Percentiles rank a stretch among this genome's conserved stretches.
These are phyloP conservation scores for Pythium chondricola DNA, from an alignment of 352 stramenopile genomes.

Conservation along the genomic window DNA sequence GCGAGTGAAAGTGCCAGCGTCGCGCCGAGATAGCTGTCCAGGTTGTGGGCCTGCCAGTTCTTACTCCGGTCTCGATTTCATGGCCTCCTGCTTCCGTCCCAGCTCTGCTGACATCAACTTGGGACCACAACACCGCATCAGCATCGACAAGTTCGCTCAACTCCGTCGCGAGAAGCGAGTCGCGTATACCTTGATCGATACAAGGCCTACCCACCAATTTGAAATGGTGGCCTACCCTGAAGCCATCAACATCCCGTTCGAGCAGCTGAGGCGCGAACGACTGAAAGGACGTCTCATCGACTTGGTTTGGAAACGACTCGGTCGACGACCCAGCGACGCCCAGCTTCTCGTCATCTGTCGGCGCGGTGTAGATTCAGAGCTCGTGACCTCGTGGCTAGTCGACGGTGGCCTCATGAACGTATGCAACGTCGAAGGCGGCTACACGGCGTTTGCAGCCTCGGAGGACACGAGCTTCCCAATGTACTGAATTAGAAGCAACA, in stretches of 20 bases:
- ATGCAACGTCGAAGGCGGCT: slow-evolving; percentile 65
- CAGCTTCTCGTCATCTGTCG: slow-evolving; percentile 66
- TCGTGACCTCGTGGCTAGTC: slow-evolving; percentile 52
- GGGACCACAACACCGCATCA: slow-evolving; percentile 21
- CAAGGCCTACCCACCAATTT: slow-evolving; percentile 47
- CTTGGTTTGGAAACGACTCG: not conserved
- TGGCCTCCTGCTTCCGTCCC: not conserved
- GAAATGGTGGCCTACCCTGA: slow-evolving; percentile 74
- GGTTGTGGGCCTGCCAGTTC: slow-evolving; percentile 10
- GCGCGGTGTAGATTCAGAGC: slow-evolving; percentile 68
- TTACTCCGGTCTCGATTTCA: too few species aligned
- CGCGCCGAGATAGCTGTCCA: slow-evolving; percentile 32
- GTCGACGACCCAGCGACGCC: not conserved
- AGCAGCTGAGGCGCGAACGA: slow-evolving; percentile 16
- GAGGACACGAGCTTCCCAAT: slow-evolving; percentile 60
- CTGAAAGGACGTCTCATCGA: not conserved
- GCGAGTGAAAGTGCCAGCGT: slow-evolving; percentile 43
- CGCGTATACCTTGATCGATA: slow-evolving; percentile 56
- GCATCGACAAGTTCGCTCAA: slow-evolving; percentile 27
- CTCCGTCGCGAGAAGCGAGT: slow-evolving; percentile 3
- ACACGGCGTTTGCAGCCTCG: slow-evolving; percentile 43
- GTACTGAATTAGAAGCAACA: too few species aligned
- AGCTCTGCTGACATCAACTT: slow-evolving; percentile 11
- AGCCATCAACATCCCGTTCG: slow-evolving; percentile 57
- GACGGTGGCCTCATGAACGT: slow-evolving; percentile 31